These are phyloP conservation scores for Piper betle DNA, from an alignment of 164 flowering plant species.

Conservation along the genomic window DNA sequence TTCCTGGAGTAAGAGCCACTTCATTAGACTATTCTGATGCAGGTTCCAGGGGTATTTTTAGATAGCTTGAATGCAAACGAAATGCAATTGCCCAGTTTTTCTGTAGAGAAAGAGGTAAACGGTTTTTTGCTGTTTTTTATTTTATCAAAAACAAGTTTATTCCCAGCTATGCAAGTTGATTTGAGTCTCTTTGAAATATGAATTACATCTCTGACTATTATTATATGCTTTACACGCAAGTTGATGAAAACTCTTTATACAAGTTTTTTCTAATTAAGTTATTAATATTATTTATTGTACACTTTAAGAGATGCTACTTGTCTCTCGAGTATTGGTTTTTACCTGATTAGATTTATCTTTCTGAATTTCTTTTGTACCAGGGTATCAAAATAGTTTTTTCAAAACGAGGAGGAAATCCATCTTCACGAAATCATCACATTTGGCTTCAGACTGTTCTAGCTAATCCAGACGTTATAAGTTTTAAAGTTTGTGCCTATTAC, in stretches of 20 bases:
- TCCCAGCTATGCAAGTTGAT: too few relatives aligned
- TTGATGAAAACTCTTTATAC: too few relatives aligned
- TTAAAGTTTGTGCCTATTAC: conserved; percentile 86
- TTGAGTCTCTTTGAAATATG: too few relatives aligned
- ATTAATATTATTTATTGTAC: too few relatives aligned
- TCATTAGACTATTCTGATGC: background rate
- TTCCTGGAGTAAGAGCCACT: background rate
- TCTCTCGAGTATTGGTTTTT: background rate
- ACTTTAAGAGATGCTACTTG: background rate
- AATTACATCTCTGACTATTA: too few relatives aligned
- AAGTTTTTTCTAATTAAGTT: too few relatives aligned
- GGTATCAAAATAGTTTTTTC: conserved; percentile 69
- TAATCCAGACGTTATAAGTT: conserved; percentile 63
- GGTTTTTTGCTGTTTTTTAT: background rate
- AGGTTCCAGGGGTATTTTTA: conserved; percentile 74
- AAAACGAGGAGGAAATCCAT: conserved; percentile 73
- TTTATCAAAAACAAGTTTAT: background rate
- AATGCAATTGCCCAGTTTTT: conserved; percentile 50
- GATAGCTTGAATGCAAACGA: conserved; percentile 55
- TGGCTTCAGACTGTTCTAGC: conserved; percentile 78
- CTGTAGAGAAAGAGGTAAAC: conserved; percentile 88
- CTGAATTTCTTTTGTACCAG: conserved; percentile 20
- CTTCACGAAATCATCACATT: conserved; percentile 38
- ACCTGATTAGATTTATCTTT: background rate
- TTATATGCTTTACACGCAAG: too few relatives aligned